Evolutionary conservation across 2,329 filamentous ascomycete species (phyloP).

Genomic region (Botryotinia convoluta): DNA sequence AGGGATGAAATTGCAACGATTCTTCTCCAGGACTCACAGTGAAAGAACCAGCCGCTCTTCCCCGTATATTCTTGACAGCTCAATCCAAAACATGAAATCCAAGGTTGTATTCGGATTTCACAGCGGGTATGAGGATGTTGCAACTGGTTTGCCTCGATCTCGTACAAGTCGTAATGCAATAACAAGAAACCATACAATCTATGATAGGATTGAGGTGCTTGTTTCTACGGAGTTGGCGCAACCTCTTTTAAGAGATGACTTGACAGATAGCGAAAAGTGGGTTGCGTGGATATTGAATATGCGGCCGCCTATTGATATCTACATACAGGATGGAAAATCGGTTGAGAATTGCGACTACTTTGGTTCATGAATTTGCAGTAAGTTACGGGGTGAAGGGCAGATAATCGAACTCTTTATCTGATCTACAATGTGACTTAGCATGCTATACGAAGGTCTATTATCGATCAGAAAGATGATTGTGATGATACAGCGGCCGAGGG

Average conservation of each 20-base stretch:
- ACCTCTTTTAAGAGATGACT: slow-evolving; percentile 1
- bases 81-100: neutral
- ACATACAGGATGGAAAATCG: neutral
- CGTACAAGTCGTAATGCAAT: slow-evolving; percentile 3
- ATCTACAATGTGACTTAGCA: neutral
- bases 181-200: neutral
- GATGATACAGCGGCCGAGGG: neutral
- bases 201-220: neutral
- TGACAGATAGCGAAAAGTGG: slow-evolving; percentile 8
- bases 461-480: neutral
- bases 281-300: neutral
- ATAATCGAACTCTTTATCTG: neutral
- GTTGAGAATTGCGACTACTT: neutral
- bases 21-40: neutral
- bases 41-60: neutral
- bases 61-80: neutral
- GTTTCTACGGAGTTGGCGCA: slow-evolving; percentile 2
- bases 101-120: slow-evolving; percentile 5
- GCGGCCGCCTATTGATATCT: neutral
- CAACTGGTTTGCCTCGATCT: slow-evolving; percentile 2
- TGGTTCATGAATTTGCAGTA: slow-evolving; percentile 8
- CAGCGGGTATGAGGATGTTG: slow-evolving; percentile 7
- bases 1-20: neutral
- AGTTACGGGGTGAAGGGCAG: neutral
- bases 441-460: neutral